A percentile compares a stretch with the other conserved stretches of the same genome.
phyloP scores from a whole-genome alignment of 345 rosid species.

The Dipteronia sinensis region DNA sequence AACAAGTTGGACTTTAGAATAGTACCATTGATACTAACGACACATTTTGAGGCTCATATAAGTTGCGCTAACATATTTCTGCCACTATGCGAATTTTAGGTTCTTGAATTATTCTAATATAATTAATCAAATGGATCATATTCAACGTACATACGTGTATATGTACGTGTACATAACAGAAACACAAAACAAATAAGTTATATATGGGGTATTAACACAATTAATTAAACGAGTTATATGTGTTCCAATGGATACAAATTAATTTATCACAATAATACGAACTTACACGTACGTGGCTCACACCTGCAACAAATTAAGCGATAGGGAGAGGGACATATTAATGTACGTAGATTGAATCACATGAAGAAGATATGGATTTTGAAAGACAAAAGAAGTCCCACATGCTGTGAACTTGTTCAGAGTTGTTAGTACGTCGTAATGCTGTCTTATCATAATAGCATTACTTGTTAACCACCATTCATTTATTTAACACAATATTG shows the following conservation, averaged over 20 bases:
- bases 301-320: too few relatives aligned
- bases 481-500: not conserved
- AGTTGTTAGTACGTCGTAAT: not conserved
- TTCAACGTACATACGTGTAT: too few relatives aligned
- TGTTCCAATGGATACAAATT: too few relatives aligned
- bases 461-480: not conserved
- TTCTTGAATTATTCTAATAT: too few relatives aligned
- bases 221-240: not conserved
- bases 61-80: too few relatives aligned
- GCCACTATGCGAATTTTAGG: too few relatives aligned
- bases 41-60: too few relatives aligned
- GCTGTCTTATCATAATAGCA: slow-evolving; percentile 4
- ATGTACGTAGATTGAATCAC: not conserved
- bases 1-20: too few relatives aligned
- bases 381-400: slow-evolving; percentile 7
- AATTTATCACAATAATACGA: too few relatives aligned
- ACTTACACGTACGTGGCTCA: too few relatives aligned
- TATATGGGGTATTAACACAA: not conserved
- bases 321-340: not conserved
- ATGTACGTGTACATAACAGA: not conserved
- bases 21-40: too few relatives aligned
- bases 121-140: too few relatives aligned
- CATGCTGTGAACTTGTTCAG: slow-evolving; percentile 1
- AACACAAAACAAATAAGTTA: not conserved
- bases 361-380: not conserved